Evolutionary conservation across 305 asterid species (phyloP), one percentile per base, ranked within the genome.

Genomic region (Caryopteris hybrid): DNA sequence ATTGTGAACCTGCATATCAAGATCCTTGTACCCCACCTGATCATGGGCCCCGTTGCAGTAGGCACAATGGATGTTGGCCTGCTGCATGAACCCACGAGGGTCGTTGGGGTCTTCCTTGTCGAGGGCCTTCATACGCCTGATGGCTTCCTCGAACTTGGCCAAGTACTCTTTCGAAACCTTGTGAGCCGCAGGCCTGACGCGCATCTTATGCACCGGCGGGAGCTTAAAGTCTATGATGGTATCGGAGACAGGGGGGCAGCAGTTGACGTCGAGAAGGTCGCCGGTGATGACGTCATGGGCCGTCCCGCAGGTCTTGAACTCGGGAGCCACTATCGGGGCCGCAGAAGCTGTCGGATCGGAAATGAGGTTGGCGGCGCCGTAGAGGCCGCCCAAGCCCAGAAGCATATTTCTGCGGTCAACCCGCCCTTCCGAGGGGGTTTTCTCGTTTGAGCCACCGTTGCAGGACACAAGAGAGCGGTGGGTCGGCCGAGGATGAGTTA

Each of bases 31-130:
- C 0, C 86, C 86, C 0, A 42, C 64, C 25, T 84, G 86, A 17
- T 79, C 86, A 22, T 80, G 76, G 22, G 84, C 84, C 23, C 82
- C 80, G 0, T 84, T 78, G 78, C 88, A 84, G 71, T 84, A 84
- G 34, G 83, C 86, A 23, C 89, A 84, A 33, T 84, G 89, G 56
- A 84, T 76, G 6, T 81, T 81, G 3, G 86, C 89, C 52, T 84
- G 89, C 55, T 79, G 84, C 73, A n/a, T 59, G 73, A 84, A 84
- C 6, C 79, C 79, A 1, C 86, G 80, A 0, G 88, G 85, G 18
- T 82, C 87, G 3, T 16, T 0, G 0, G 78, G 78, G 38, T 82
- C 86, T 0, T 55, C 20, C 27, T n/a, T 33, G 36, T 79, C 83
- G 1, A 84, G 85, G 50, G 18, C 71, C 61, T 60, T 79, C 89